These are phyloP conservation scores for Pseudophaeomoniella oleicola DNA, from an alignment of 2,329 filamentous ascomycete species.

Conservation along the genomic window DNA sequence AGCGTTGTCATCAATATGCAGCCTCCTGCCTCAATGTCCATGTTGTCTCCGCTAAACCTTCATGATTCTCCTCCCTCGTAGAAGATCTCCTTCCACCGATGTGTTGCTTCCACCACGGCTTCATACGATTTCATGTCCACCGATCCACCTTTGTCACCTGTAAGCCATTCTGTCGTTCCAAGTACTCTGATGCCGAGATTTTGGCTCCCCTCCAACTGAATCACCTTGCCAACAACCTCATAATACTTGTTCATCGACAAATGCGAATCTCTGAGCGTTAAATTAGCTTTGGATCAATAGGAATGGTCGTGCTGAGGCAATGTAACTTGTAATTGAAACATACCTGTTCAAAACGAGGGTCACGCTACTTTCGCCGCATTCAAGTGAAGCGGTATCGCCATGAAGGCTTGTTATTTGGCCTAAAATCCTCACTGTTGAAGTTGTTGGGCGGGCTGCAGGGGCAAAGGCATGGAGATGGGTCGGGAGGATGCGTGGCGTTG, in stretches of 20 bases:
- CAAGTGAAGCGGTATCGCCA: slow-evolving; percentile 66
- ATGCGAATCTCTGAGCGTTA: slow-evolving; percentile 18
- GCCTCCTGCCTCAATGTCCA: no score
- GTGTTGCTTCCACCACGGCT: slow-evolving; percentile 72
- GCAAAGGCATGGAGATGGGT: slow-evolving; percentile 65
- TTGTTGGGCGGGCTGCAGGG: slow-evolving; percentile 25
- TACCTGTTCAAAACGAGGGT: slow-evolving; percentile 55
- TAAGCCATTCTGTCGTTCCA: slow-evolving; percentile 24
- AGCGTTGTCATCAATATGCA: no score
- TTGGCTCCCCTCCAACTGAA: slow-evolving; percentile 25
- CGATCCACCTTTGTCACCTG: slow-evolving; percentile 8
- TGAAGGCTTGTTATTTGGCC: slow-evolving; percentile 73
- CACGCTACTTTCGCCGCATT: slow-evolving; percentile 60
- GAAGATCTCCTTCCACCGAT: slow-evolving; percentile 69
- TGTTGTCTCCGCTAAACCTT: no score
- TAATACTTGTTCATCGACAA: slow-evolving; percentile 28
- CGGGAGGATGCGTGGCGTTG: slow-evolving; percentile 71
- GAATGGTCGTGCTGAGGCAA: not conserved
- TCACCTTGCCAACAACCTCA: slow-evolving; percentile 32
- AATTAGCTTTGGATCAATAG: not conserved
- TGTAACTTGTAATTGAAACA: slow-evolving; percentile 32
- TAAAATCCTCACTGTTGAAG: slow-evolving; percentile 63
- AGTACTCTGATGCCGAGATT: slow-evolving; percentile 26
- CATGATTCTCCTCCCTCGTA: slow-evolving; percentile 40
- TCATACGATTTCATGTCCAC: slow-evolving; percentile 63